Conservation (phyloP, 1,139 yeast genomes). For the Debaryomycetaceae sp. region DNA sequence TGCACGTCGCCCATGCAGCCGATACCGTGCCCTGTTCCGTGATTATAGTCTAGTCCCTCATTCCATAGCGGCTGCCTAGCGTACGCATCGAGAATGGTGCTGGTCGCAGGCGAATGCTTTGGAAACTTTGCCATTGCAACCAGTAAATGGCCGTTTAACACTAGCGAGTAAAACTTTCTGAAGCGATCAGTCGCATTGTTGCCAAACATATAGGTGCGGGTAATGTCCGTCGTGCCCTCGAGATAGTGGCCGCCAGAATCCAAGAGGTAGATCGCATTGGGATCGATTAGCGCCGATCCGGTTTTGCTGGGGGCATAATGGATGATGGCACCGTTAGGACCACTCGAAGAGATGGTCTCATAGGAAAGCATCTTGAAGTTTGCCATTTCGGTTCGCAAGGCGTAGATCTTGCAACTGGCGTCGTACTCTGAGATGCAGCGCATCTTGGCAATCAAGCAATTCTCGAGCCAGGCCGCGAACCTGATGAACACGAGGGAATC, state of each 20-base stretch:
- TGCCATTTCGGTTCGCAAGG: conserved; percentile 30
- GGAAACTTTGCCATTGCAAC: conserved; percentile 44
- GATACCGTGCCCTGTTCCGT: conserved; percentile 54
- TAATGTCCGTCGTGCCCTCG: conserved; percentile 53
- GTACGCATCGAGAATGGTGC: conserved; percentile 36
- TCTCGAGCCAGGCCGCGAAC: conserved; percentile 33
- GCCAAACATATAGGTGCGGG: conserved; percentile 40
- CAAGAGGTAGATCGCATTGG: conserved; percentile 28
- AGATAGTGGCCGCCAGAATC: conserved; percentile 49
- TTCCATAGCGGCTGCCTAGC: conserved; percentile 45
- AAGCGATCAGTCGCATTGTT: conserved; percentile 13
- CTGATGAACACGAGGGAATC: conserved; percentile 33
- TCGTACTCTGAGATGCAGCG: conserved; percentile 24
- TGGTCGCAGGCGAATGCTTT: conserved; percentile 26
- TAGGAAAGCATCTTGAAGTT: conserved; percentile 43
- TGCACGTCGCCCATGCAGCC: conserved; percentile 49
- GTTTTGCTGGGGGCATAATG: conserved; percentile 45
- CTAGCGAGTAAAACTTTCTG: conserved; percentile 38
- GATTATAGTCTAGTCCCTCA: conserved; percentile 42
- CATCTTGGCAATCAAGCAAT: conserved; percentile 18
- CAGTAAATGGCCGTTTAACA: conserved; percentile 44
- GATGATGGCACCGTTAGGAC: conserved; percentile 43
- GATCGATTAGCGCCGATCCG: conserved; percentile 29
- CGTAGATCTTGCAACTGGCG: conserved; percentile 31
- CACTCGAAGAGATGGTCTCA: conserved; percentile 44